These are phyloP conservation scores for Prunus yedoensis DNA, from an alignment of 331 rosid species.

Conservation along the genomic window DNA sequence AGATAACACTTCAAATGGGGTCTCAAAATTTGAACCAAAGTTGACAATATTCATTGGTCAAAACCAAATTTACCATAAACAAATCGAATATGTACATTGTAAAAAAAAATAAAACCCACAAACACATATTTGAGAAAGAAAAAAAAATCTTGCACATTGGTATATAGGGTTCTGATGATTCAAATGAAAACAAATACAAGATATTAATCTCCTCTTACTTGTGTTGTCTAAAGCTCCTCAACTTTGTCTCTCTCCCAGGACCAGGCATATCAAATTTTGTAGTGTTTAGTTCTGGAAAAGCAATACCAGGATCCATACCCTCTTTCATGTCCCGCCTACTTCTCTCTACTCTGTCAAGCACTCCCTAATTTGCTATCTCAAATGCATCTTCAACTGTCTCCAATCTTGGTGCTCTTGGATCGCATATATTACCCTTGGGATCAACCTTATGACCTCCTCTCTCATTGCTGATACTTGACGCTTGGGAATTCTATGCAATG, in stretches of 20 bases:
- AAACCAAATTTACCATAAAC: too few relatives aligned
- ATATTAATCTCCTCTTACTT: neutral
- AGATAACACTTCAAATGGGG: too few relatives aligned
- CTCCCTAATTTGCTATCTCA: conserved; percentile 49
- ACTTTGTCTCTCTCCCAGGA: neutral
- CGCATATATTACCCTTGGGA: conserved; percentile 43
- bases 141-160: too few relatives aligned
- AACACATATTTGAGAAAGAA: too few relatives aligned
- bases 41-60: too few relatives aligned
- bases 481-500: conserved; percentile 27
- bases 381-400: conserved; percentile 49
- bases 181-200: neutral
- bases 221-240: neutral
- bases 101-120: too few relatives aligned
- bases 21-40: too few relatives aligned
- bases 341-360: conserved; percentile 41
- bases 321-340: conserved; percentile 20
- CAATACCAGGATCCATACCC: conserved; percentile 11
- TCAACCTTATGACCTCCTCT: conserved; percentile 38
- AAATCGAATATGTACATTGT: too few relatives aligned
- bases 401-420: conserved; percentile 36
- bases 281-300: neutral
- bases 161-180: too few relatives aligned
- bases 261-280: conserved; percentile 14
- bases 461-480: conserved; percentile 39